Percentiles rank a stretch among this genome's conserved stretches.
Evolutionary conservation across 164 flowering plant genomes (phyloP).

Genomic region (Sedum album): DNA sequence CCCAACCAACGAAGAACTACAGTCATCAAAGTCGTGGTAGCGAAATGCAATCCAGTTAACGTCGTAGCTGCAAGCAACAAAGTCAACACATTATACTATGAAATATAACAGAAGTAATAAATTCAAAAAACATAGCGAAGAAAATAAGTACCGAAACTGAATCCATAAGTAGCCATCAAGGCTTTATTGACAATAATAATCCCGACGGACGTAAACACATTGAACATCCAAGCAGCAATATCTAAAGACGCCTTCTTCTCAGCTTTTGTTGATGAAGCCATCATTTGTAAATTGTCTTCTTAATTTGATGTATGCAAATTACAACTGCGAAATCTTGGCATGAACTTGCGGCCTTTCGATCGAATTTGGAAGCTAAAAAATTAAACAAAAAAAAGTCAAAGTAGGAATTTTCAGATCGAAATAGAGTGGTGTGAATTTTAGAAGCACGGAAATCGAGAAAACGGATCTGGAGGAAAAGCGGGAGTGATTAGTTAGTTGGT

Average conservation of each 20-base stretch:
- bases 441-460: too few species aligned
- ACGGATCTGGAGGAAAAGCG: not conserved
- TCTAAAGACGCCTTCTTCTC: constrained; percentile 36
- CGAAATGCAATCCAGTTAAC: constrained; percentile 60
- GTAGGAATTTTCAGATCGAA: too few species aligned
- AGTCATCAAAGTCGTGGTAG: constrained; percentile 49
- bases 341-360: too few species aligned
- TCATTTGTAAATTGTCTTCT: not conserved
- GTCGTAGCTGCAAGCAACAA: constrained; percentile 52
- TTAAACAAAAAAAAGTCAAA: too few species aligned
- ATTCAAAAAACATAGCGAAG: not conserved
- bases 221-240: constrained; percentile 54
- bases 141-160: constrained; percentile 34
- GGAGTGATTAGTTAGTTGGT: too few species aligned
- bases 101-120: too few species aligned
- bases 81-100: not conserved
- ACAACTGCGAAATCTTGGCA: too few species aligned
- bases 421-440: too few species aligned
- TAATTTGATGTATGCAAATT: too few species aligned
- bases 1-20: constrained; percentile 39
- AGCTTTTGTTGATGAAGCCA: constrained; percentile 39
- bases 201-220: constrained; percentile 56
- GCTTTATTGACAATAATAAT: constrained; percentile 55
- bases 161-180: constrained; percentile 50
- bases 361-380: too few species aligned